These are phyloP conservation scores for Citrus sp. DNA, from an alignment of 345 rosid species.

Conservation along the genomic window DNA sequence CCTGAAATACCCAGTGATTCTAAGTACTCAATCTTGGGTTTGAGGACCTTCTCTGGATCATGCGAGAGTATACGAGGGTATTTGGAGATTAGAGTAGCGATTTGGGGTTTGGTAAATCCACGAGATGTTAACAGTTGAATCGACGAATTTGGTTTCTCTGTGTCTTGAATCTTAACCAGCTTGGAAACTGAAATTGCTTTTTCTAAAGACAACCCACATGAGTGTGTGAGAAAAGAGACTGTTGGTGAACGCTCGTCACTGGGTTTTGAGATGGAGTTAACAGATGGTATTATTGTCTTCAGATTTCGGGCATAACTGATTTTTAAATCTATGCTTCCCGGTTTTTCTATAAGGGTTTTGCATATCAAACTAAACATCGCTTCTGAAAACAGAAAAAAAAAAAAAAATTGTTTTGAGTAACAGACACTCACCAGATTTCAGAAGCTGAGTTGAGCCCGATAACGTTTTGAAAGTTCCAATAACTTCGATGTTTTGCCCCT, in stretches of 20 bases:
- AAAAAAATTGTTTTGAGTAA: neutral
- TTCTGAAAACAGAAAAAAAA: neutral
- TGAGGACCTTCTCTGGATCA: conserved; percentile 16
- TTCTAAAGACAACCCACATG: conserved; percentile 29
- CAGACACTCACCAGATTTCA: neutral
- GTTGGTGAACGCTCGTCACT: conserved; percentile 4
- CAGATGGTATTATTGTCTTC: neutral
- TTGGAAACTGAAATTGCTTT: conserved; percentile 17
- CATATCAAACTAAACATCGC: conserved; percentile 9
- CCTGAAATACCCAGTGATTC: conserved; percentile 20
- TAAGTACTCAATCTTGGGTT: conserved; percentile 32
- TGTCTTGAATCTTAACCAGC: conserved; percentile 3
- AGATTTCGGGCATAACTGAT: neutral
- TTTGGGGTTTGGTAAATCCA: conserved; percentile 20
- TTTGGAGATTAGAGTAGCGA: conserved; percentile 12
- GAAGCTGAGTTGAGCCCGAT: neutral
- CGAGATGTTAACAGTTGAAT: conserved; percentile 20
- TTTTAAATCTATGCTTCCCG: neutral
- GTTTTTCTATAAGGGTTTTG: neutral
- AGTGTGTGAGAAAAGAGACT: conserved; percentile 17
- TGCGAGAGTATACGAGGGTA: conserved; percentile 6
- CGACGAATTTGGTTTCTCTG: conserved; percentile 16
- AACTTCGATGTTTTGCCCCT: too few species aligned
- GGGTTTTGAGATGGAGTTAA: neutral
- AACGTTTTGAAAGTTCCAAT: too few species aligned